These are phyloP conservation scores for Acanthamoeba royreba DNA, from an alignment of 208 protist genomes.

Conservation along the genomic window DNA sequence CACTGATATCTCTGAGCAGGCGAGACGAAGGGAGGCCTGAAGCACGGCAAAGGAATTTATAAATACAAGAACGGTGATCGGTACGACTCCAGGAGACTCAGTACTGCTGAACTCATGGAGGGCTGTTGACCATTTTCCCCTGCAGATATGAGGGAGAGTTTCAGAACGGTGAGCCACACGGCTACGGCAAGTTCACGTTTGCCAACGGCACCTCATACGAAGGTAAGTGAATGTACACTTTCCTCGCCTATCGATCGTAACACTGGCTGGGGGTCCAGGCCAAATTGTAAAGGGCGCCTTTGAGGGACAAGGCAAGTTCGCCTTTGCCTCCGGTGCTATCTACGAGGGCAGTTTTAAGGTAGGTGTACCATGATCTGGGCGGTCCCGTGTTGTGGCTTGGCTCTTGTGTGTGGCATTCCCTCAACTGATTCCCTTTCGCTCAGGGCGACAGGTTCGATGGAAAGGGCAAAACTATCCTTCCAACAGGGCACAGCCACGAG, in stretches of 20 bases:
- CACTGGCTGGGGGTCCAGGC: neutral
- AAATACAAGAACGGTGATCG: neutral
- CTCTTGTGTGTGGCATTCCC: too few species aligned
- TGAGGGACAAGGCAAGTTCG: neutral
- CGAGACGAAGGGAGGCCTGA: neutral
- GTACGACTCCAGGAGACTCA: neutral
- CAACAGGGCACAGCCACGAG: too few species aligned
- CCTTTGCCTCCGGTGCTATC: neutral
- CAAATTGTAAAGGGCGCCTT: neutral
- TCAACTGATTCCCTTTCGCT: too few species aligned
- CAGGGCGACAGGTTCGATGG: too few species aligned
- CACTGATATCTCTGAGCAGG: too few species aligned
- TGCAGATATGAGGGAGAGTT: neutral
- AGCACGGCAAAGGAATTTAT: neutral
- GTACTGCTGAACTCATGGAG: neutral
- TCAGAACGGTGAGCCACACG: neutral
- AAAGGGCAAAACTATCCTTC: too few species aligned
- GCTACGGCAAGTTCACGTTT: neutral
- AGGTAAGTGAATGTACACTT: neutral
- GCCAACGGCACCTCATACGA: neutral
- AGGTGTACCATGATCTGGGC: neutral
- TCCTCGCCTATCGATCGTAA: neutral
- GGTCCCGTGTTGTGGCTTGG: neutral
- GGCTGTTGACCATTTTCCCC: neutral
- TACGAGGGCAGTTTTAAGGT: slow-evolving; percentile 7